Conservation (phyloP, 2,329 filamentous ascomycete species). For the Cladorrhinum sp. region DNA sequence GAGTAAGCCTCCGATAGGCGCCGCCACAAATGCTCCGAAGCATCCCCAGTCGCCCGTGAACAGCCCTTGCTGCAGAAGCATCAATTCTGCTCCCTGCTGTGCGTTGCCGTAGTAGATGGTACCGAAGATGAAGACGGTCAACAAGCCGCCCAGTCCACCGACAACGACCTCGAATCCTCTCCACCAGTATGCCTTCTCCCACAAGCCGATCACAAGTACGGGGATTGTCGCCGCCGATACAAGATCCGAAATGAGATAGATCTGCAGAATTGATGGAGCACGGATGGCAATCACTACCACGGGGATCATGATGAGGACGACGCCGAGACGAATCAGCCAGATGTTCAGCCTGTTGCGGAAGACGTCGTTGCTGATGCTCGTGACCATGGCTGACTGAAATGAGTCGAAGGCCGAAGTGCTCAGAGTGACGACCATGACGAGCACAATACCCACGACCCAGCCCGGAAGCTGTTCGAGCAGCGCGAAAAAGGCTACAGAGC, state of each 20-base stretch:
- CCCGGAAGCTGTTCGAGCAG: slow-evolving; percentile 68
- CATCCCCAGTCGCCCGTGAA: slow-evolving; percentile 77
- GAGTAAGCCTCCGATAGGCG: slow-evolving; percentile 70
- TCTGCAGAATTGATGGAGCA: slow-evolving; percentile 71
- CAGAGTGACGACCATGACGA: slow-evolving; percentile 76
- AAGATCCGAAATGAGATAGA: slow-evolving; percentile 79
- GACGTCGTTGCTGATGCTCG: slow-evolving; percentile 78
- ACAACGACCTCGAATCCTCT: slow-evolving; percentile 77
- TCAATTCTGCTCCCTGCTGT: slow-evolving; percentile 60
- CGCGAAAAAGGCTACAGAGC: slow-evolving; percentile 71
- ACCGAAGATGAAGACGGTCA: slow-evolving; percentile 80
- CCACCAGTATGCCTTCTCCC: slow-evolving; percentile 67
- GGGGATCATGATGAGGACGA: slow-evolving; percentile 72
- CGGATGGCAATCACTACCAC: slow-evolving; percentile 71
- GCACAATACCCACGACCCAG: slow-evolving; percentile 79
- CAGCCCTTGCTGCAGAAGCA: slow-evolving; percentile 69
- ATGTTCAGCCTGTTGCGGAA: slow-evolving; percentile 79
- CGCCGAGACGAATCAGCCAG: slow-evolving; percentile 66
- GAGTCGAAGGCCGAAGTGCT: slow-evolving; percentile 78
- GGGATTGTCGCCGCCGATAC: slow-evolving; percentile 75
- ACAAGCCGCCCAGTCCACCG: slow-evolving; percentile 72
- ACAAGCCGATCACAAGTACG: slow-evolving; percentile 69
- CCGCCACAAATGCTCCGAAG: slow-evolving; percentile 79
- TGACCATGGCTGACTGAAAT: slow-evolving; percentile 79
- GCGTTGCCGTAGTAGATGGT: slow-evolving; percentile 72